A percentile compares a stretch with the other conserved stretches of the same genome.
These are phyloP conservation scores for Myxozyma geophila DNA, from an alignment of 805 yeast genomes.

Conservation along the genomic window DNA sequence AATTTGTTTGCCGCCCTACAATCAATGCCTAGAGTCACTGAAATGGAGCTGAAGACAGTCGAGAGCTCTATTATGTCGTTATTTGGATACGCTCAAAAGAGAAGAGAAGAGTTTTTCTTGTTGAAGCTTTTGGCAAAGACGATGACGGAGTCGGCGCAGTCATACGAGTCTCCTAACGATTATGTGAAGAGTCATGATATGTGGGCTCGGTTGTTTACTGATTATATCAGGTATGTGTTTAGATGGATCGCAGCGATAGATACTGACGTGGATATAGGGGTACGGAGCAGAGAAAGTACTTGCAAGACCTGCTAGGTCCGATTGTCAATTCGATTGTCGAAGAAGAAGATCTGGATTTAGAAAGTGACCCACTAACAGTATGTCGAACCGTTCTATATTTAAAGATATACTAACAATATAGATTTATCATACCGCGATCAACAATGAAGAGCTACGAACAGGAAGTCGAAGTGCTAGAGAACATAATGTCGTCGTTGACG, in stretches of 20 bases:
- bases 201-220: slow-evolving; percentile 52
- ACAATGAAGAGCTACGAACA: slow-evolving; percentile 44
- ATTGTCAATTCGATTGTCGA: slow-evolving; percentile 47
- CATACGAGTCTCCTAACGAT: slow-evolving; percentile 32
- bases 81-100: slow-evolving; percentile 48
- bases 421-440: slow-evolving; percentile 38
- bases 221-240: slow-evolving; percentile 46
- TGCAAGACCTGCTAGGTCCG: slow-evolving; percentile 47
- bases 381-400: slow-evolving; percentile 38
- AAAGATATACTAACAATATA: background rate
- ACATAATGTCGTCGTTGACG: slow-evolving; percentile 57
- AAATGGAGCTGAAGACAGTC: slow-evolving; percentile 44
- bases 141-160: slow-evolving; percentile 40
- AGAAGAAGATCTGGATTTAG: slow-evolving; percentile 60
- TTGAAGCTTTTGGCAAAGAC: slow-evolving; percentile 57
- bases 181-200: slow-evolving; percentile 42
- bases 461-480: slow-evolving; percentile 47
- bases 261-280: slow-evolving; percentile 17
- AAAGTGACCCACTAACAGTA: slow-evolving; percentile 70
- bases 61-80: slow-evolving; percentile 44
- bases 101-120: slow-evolving; percentile 73
- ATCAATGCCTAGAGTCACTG: slow-evolving; percentile 39
- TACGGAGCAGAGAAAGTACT: slow-evolving; percentile 44
- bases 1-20: slow-evolving; percentile 52
- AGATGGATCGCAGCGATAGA: background rate